phyloP scores from a whole-genome alignment of 139 green algal genomes.

The Tetraselmis chui region DNA sequence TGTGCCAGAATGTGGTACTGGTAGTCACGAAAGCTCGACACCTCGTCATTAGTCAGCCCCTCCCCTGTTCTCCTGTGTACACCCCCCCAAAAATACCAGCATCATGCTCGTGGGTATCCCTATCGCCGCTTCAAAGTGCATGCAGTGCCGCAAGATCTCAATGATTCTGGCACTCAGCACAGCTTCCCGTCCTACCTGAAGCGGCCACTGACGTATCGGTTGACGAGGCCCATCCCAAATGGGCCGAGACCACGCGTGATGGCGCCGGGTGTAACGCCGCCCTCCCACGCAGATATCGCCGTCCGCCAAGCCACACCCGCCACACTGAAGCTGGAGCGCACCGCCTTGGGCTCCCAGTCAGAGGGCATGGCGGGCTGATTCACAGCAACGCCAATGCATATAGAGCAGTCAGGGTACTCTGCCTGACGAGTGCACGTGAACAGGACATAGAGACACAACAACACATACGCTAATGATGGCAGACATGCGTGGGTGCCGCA shows the following conservation, averaged over 20 bases:
- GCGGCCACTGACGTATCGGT: constrained; percentile 23
- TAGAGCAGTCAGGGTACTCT: no score
- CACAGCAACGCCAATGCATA: background rate
- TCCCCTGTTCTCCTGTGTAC: constrained; percentile 17
- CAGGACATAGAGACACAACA: background rate
- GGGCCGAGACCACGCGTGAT: constrained; percentile 66
- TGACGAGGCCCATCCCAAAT: constrained; percentile 46
- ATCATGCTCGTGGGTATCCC: no score
- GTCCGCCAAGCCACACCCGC: constrained; percentile 5
- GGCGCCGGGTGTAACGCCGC: constrained; percentile 62
- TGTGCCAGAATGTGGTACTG: constrained; percentile 63
- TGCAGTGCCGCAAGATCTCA: background rate
- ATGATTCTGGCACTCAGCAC: background rate
- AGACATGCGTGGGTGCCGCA: constrained; percentile 17
- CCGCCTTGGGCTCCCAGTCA: constrained; percentile 11
- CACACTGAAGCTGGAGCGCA: constrained; percentile 12
- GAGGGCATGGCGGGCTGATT: background rate
- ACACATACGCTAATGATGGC: background rate
- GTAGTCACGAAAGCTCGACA: constrained; percentile 48
- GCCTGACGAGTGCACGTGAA: background rate
- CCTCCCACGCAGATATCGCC: constrained; percentile 38
- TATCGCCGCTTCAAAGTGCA: background rate
- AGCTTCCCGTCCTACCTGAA: constrained; percentile 5
- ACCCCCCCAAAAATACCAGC: no score
- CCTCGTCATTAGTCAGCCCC: constrained; percentile 35